Evolutionary conservation across 306 rosid species (phyloP).

Genomic region (Myrica gale): DNA sequence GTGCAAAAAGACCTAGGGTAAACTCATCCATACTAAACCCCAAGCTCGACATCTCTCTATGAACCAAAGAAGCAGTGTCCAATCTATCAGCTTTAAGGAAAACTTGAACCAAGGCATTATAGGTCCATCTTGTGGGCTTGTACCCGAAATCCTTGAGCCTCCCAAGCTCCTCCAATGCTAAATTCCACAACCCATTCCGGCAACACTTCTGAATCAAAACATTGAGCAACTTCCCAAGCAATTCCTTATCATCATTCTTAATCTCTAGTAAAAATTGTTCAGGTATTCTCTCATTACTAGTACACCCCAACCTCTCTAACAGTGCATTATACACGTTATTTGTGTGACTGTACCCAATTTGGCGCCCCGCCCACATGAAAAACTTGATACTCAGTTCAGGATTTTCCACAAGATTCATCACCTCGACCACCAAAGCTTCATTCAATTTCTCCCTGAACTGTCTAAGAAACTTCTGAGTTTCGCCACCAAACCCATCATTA

Average conservation of each 20-base stretch:
- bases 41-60: conserved; percentile 61
- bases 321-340: conserved; percentile 44
- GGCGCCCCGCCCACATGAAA: conserved; percentile 74
- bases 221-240: conserved; percentile 68
- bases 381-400: conserved; percentile 59
- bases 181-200: conserved; percentile 70
- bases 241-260: conserved; percentile 49
- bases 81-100: conserved; percentile 62
- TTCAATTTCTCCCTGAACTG: conserved; percentile 54
- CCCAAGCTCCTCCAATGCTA: conserved; percentile 79
- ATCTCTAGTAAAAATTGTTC: conserved; percentile 46
- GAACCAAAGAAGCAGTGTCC: conserved; percentile 68
- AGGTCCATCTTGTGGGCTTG: conserved; percentile 57
- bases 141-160: conserved; percentile 84
- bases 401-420: conserved; percentile 39
- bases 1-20: conserved; percentile 56
- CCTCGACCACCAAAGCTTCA: conserved; percentile 49
- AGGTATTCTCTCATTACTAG: conserved; percentile 39
- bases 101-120: conserved; percentile 71
- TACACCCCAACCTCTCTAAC: conserved; percentile 42
- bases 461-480: conserved; percentile 54
- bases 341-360: conserved; percentile 68
- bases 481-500: conserved; percentile 38
- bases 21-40: conserved; percentile 68
- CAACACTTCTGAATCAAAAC: conserved; percentile 67